Evolutionary conservation across 202 grass and related monocot species (phyloP), one percentile per base, ranked within the genome.

Genomic region (Carex sylvatica): DNA sequence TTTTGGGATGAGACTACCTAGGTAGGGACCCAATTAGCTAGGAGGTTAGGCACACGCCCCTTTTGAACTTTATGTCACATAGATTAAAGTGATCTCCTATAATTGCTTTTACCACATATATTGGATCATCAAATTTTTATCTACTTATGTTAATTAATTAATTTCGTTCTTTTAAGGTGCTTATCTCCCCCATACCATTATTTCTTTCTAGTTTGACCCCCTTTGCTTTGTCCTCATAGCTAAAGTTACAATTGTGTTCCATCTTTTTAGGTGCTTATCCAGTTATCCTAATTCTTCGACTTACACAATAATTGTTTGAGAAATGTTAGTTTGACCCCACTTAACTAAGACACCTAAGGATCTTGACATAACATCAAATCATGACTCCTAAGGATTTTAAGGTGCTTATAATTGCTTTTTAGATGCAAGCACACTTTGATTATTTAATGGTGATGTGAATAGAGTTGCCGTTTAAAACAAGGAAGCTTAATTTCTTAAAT

Each of bases 51-150:
- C 63, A 82, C 42, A 49, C 18, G 35, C 24, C 53, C 13, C 31
- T 80, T 76, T 4, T n/a, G 59, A 19, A 80, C 58, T 80, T 65
- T 59, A 81, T 82, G 46, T 67, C 60, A 31, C 72, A 81, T 81
- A 63, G 5, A 81, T 52, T 67, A 53, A 81, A 81, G 79, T 68
- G 19, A 68, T 0, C 10, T 30, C 13, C 7, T 68, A 26, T 65
- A 35, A 30, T 81, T 80, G 26, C 33, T 12, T 60, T 61, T 47
- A 61, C 58, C 56, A 46, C 49, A 42, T 28, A 28, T 28, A 28
- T 80, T 42, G 24, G 19, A 80, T 80, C 3, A 47, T 80, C 5
- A 64, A 55, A 14, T 61, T 65, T 65, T 63, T 11, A 52, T 74
- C 70, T 74, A 74, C 22, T 67, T 66, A 4, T 47, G 56, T 63